These are phyloP conservation scores for Amanita pseudoporphyria DNA, from an alignment of 768 basidiomycete species.

Conservation along the genomic window DNA sequence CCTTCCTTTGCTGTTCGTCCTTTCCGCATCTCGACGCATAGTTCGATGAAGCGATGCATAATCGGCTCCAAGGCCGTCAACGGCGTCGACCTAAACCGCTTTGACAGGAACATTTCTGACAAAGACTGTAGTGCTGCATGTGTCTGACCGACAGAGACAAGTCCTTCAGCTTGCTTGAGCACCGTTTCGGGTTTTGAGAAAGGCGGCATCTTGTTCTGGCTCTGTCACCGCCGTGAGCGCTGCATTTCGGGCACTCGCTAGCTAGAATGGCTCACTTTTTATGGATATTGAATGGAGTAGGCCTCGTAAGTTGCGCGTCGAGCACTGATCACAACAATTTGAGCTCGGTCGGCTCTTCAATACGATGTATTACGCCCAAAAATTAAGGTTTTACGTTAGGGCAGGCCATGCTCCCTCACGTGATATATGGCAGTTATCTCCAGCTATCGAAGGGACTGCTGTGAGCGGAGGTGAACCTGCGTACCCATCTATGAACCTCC, in stretches of 20 bases:
- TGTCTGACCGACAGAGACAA: constrained; percentile 85
- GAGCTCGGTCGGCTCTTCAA: constrained; percentile 8
- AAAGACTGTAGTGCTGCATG: constrained; percentile 86
- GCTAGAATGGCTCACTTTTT: constrained; percentile 11
- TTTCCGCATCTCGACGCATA: constrained; percentile 92
- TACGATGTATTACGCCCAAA: constrained; percentile 12
- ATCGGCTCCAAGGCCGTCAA: constrained; percentile 88
- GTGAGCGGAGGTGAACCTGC: no score
- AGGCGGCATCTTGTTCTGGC: constrained; percentile 56
- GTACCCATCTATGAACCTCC: no score
- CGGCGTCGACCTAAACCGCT: constrained; percentile 90
- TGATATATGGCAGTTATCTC: no score
- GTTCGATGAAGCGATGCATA: constrained; percentile 90
- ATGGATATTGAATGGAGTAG: constrained; percentile 11
- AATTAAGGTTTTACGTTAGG: constrained; percentile 17
- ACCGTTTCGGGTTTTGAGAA: constrained; percentile 88
- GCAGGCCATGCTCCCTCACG: constrained; percentile 9
- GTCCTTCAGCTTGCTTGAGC: constrained; percentile 88
- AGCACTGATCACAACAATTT: constrained; percentile 11
- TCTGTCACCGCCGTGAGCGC: constrained; percentile 3
- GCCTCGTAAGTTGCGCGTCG: constrained; percentile 14
- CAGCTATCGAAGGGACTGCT: no score
- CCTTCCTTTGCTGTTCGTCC: constrained; percentile 92
- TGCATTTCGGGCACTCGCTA: background rate
- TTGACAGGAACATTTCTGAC: constrained; percentile 87